Base-by-base conservation (phyloP, 2,329 filamentous ascomycete genomes). In the Colletotrichum sp. region DNA sequence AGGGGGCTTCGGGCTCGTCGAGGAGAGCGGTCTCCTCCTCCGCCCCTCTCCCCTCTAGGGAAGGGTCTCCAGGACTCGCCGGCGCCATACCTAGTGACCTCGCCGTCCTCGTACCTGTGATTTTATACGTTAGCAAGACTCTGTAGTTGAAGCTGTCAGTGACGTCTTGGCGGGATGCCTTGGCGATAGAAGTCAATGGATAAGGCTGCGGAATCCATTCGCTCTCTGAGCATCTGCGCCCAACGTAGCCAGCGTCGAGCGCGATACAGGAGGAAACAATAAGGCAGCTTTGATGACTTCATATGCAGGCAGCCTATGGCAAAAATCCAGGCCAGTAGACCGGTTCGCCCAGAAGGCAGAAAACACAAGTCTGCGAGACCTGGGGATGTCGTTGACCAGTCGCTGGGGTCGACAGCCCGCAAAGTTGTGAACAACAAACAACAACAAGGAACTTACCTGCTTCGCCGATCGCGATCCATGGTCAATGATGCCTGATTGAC, bases 31-130 rank as follows among this genome's bases (percentile, higher is more conserved):
- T 88, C 85, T 52, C 70, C 74, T 48, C 61, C 65, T 26, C 65
- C 55, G 43, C 55, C 72, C 61, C 72, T 57, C n/a, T 70, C 72
- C 10, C 74, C 74, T 70, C 88, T 83, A 67, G 90, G 91, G 74
- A 89, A 92, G 13, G 90, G 90, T 75, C 90, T 86, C 86, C 91
- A 92, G 48, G 90, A 92, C 82, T 92, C 90, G 74, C 90, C 90
- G 15, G 91, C 91, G 67, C 90, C 90, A 81, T 92, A 92, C 80
- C 90, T 87, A 77, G 91, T 89, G 70, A 92, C 91, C 83, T 92
- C 90, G 60, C 90, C 90, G 78, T 92, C 90, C 78, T 92, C 90
- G 79, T 90, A 92, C 81, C 90, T 92, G 55, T 52, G 75, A 60
- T 8, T 4, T 28, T 10, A 52, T n/a, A 43, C 13, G 67, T 78